Base-by-base conservation (phyloP, 2,329 filamentous ascomycete genomes). In the Xylaria sp. region DNA sequence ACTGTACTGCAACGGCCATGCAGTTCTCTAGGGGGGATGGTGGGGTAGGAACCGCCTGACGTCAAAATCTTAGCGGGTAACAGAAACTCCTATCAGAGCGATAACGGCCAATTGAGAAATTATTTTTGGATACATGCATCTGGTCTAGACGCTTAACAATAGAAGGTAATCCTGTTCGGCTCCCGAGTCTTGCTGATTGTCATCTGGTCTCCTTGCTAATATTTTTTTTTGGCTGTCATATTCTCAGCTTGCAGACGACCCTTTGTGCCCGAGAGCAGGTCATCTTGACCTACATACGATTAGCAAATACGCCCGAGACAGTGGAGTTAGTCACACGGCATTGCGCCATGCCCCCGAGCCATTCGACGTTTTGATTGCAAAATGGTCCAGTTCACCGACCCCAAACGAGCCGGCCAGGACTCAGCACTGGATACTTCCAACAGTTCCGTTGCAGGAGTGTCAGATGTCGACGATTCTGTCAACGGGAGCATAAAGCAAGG, bases 381-480 rank as follows among this genome's bases (percentile, higher is more conserved):
- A 50, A 73, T 72, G 71, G 69, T 61, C 43, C 63, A 66, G 22
- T 66, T 64, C 53, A 46, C 54, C 44, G 50, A 63, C 16, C 5
- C 62, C 18, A 59, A 40, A 39, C n/a, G 26, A 9, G 21, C 41
- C 17, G 59, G 57, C 16, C 58, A 34, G 9, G 62, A 59, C n/a
- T 50, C 57, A 34, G 39, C 41, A 19, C 38, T 51, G 21, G 60
- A 59, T 16, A 45, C 52, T n/a, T 64, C 62, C 20, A 61, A 20
- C 46, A 60, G 56, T 44, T 65, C 66, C 2, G 47, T 39, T 19
- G 55, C 57, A 11, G 53, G 60, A 6, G 55, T 60, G 16, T 69
- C 68, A 8, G 69, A 71, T 49, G 51, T 68, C 44, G 69, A 72
- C 26, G 69, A 70, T 50, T 66, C 67, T 8, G 61, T 59, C 53